Evolutionary conservation across 495 filamentous ascomycete genomes (phyloP).

Genomic region (Penicillium parvum): DNA sequence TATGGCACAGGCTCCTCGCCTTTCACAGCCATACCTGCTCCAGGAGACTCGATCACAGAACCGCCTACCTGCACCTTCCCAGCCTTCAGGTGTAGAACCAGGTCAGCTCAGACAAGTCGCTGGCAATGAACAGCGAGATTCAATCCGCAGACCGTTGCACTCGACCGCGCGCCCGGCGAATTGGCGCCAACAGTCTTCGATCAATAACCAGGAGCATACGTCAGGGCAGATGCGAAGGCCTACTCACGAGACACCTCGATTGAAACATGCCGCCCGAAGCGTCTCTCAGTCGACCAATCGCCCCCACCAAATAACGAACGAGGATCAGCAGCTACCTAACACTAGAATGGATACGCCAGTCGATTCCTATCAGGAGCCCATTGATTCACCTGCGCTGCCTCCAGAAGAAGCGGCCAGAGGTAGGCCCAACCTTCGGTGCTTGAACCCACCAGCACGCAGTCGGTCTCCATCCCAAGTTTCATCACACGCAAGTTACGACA

Average conservation of each 20-base stretch:
- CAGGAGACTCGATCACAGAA: slow-evolving; percentile 7
- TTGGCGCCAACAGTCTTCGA: too few species aligned
- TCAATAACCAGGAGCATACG: neutral
- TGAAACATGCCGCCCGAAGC: slow-evolving; percentile 13
- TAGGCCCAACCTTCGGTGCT: neutral
- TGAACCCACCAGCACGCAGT: slow-evolving; percentile 6
- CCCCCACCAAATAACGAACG: neutral
- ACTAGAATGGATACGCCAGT: slow-evolving; percentile 3
- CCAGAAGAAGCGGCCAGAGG: neutral
- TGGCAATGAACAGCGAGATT: too few species aligned
- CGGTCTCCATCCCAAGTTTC: slow-evolving; percentile 14
- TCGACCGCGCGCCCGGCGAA: too few species aligned
- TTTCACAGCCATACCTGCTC: neutral
- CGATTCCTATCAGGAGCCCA: neutral
- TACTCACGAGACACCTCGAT: slow-evolving; percentile 1
- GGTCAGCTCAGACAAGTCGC: too few species aligned
- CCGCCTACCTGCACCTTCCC: slow-evolving; percentile 1
- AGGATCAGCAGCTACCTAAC: neutral
- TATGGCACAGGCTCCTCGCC: neutral
- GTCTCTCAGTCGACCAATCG: neutral
- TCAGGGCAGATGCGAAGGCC: neutral
- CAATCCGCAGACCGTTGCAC: too few species aligned
- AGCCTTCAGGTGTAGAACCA: neutral
- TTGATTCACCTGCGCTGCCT: neutral
- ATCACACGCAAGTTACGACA: slow-evolving; percentile 33